Conservation (phyloP, 139 green algal species). For the Monoraphidium neglectum region DNA sequence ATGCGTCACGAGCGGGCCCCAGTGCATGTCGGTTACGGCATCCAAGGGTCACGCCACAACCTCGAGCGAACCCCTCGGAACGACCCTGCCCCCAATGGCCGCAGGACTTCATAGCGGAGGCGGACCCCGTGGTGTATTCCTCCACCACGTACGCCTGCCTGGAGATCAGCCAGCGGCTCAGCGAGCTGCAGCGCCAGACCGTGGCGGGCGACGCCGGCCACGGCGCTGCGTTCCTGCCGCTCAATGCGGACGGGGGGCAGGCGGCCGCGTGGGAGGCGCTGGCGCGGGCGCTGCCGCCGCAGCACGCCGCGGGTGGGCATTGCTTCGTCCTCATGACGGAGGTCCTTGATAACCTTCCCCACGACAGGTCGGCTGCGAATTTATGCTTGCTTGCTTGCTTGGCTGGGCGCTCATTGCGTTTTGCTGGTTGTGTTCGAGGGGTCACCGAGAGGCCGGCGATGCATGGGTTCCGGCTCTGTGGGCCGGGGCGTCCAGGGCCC, state of each 20-base stretch:
- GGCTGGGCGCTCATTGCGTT: no score
- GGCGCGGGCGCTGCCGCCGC: not conserved
- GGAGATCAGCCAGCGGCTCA: constrained; percentile 70
- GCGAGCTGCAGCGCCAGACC: constrained; percentile 51
- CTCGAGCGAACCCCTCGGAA: not conserved
- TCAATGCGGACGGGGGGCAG: constrained; percentile 42
- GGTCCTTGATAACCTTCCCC: constrained; percentile 80
- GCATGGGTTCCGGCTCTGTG: no score
- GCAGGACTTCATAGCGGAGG: constrained; percentile 66
- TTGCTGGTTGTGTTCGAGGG: no score
- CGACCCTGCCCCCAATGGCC: not conserved
- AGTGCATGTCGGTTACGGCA: no score
- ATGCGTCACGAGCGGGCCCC: no score
- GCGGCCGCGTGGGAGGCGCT: constrained; percentile 39
- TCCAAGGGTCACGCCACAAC: no score
- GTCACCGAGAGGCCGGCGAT: no score
- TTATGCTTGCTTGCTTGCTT: no score
- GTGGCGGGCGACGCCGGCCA: constrained; percentile 46
- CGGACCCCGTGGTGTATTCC: constrained; percentile 55
- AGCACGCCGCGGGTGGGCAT: constrained; percentile 27
- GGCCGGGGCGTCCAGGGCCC: no score
- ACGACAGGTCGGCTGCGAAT: constrained; percentile 55
- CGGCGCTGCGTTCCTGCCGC: constrained; percentile 33
- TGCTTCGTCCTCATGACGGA: constrained; percentile 75
- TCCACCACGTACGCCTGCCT: constrained; percentile 66